These are phyloP conservation scores for Diaporthe sp. DNA, from an alignment of 2,329 filamentous ascomycete genomes.

Conservation along the genomic window DNA sequence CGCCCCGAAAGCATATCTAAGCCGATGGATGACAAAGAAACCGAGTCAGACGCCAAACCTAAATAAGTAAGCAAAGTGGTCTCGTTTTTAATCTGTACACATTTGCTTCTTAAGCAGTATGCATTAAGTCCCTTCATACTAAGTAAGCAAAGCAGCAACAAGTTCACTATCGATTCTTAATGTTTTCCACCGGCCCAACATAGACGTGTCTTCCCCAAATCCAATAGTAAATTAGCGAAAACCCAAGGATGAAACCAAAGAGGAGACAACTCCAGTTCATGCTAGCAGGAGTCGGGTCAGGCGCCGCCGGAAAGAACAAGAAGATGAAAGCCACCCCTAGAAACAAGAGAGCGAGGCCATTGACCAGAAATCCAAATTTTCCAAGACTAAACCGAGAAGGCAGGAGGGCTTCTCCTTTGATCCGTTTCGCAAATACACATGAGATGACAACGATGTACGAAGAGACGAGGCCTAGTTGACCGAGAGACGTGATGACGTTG, in stretches of 20 bases:
- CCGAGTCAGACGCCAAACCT: not conserved
- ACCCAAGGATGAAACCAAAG: constrained; percentile 9
- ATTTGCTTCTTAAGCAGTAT: no score
- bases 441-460: constrained; percentile 6
- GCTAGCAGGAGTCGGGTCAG: not conserved
- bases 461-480: not conserved
- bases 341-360: constrained; percentile 1
- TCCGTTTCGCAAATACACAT: constrained; percentile 10
- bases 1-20: not conserved
- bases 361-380: not conserved
- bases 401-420: not conserved
- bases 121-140: no score
- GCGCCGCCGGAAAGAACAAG: not conserved
- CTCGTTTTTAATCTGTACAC: no score
- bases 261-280: constrained; percentile 25
- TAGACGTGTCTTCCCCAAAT: constrained; percentile 15
- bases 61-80: not conserved
- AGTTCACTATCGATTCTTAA: constrained; percentile 6
- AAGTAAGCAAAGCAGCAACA: not conserved
- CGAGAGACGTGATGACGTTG: constrained; percentile 16
- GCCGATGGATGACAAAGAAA: constrained; percentile 13
- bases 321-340: constrained; percentile 3
- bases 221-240: constrained; percentile 22
- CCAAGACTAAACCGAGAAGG: constrained; percentile 16
- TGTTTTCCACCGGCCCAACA: constrained; percentile 18